These are phyloP conservation scores for Colletotrichum endophyticum DNA, from an alignment of 2,329 filamentous ascomycete species.

Conservation along the genomic window DNA sequence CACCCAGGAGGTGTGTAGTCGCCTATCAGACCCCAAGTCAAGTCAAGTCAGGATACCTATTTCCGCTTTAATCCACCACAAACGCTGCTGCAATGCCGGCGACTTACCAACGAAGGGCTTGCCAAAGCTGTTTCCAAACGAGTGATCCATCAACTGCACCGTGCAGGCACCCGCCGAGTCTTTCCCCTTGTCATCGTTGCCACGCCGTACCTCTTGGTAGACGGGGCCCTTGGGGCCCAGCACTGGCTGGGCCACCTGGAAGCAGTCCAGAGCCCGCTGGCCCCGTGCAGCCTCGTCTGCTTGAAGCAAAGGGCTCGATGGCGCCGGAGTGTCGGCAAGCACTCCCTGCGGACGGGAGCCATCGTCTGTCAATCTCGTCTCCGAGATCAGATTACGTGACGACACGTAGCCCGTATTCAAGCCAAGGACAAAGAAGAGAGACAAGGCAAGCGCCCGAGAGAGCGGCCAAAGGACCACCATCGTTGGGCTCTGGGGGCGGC, in stretches of 20 bases:
- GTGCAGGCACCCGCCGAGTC: slow-evolving; percentile 44
- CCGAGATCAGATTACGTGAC: not conserved
- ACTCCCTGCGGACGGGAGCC: slow-evolving; percentile 3
- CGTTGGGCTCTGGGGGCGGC: not conserved
- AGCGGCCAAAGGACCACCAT: not conserved
- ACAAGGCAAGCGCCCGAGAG: slow-evolving; percentile 6
- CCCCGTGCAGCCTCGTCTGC: not conserved
- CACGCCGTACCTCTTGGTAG: slow-evolving; percentile 2
- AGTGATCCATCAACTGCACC: slow-evolving; percentile 70
- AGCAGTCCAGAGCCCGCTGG: slow-evolving; percentile 55
- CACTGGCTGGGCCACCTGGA: slow-evolving; percentile 73
- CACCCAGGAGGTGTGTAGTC: slow-evolving; percentile 71
- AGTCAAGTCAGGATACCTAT: slow-evolving; percentile 5
- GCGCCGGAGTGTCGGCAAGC: slow-evolving; percentile 4
- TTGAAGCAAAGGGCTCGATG: not conserved
- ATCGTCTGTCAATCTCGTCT: not conserved
- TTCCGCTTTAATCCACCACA: not conserved
- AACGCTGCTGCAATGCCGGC: not conserved
- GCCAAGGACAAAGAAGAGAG: slow-evolving; percentile 8
- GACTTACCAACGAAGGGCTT: slow-evolving; percentile 71
- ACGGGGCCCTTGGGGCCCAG: slow-evolving; percentile 49
- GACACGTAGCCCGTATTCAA: slow-evolving; percentile 6
- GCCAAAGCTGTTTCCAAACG: slow-evolving; percentile 77
- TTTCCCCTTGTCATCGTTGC: slow-evolving; percentile 21
- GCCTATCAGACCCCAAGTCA: slow-evolving; percentile 42